phyloP scores from a whole-genome alignment of 768 basidiomycete species.

The Rhodocollybia butyracea region DNA sequence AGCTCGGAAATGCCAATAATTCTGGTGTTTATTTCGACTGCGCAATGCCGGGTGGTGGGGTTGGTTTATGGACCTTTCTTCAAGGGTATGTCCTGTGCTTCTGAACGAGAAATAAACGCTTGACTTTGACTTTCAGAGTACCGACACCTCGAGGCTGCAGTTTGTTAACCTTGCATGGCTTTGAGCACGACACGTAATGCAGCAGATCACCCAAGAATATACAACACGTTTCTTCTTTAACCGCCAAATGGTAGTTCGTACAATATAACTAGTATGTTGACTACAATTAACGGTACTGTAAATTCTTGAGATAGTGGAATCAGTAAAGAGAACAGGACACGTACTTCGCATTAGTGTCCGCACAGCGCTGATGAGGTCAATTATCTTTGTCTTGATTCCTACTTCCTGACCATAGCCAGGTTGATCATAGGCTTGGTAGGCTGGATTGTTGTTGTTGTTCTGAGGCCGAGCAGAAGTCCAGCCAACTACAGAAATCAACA shows the following conservation, averaged over 20 bases:
- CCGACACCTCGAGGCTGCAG: constrained; percentile 38
- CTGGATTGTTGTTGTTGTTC: constrained; percentile 46
- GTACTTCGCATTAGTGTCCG: constrained; percentile 96
- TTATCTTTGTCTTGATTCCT: constrained; percentile 78
- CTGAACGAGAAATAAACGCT: constrained; percentile 2
- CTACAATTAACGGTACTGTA: constrained; percentile 85
- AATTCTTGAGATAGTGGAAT: constrained; percentile 10
- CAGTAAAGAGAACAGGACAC: constrained; percentile 32
- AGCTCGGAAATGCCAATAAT: constrained; percentile 38
- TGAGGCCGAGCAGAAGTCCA: constrained; percentile 76
- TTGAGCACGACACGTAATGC: constrained; percentile 19
- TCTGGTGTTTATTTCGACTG: constrained; percentile 44
- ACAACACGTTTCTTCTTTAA: not conserved
- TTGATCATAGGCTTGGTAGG: constrained; percentile 69
- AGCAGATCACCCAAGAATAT: not conserved
- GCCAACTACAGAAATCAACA: constrained; percentile 78
- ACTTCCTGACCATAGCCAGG: constrained; percentile 59
- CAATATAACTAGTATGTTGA: constrained; percentile 84
- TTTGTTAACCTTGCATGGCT: constrained; percentile 41
- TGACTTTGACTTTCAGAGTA: constrained; percentile 18
- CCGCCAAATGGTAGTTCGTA: constrained; percentile 56
- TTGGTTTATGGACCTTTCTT: constrained; percentile 49
- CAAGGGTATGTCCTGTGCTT: constrained; percentile 34
- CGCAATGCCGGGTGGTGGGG: constrained; percentile 30
- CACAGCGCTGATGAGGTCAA: constrained; percentile 93